These are phyloP conservation scores for Pichia sp. DNA, from an alignment of 1,139 yeast species.

Conservation along the genomic window DNA sequence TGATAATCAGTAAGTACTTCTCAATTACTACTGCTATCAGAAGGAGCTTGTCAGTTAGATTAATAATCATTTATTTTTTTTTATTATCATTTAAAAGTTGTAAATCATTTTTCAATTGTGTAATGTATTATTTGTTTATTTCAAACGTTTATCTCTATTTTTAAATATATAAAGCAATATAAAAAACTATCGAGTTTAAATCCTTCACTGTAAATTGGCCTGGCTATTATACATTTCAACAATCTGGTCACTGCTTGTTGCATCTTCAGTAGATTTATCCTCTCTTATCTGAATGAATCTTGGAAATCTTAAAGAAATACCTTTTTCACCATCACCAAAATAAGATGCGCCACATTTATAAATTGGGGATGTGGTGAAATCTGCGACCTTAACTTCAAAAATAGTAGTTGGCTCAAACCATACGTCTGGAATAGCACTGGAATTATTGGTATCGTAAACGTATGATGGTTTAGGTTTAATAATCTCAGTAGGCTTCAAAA, in stretches of 20 bases:
- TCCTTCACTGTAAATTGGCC: slow-evolving; percentile 31
- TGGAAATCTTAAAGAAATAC: slow-evolving; percentile 88
- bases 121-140: no score
- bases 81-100: no score
- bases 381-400: slow-evolving; percentile 93
- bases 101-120: no score
- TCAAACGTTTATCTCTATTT: no score
- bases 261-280: slow-evolving; percentile 83
- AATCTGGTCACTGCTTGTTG: slow-evolving; percentile 85
- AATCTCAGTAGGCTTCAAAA: slow-evolving; percentile 64
- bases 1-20: neutral
- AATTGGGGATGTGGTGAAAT: slow-evolving; percentile 83
- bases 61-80: no score
- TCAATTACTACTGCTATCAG: no score
- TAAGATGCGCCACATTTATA: slow-evolving; percentile 81
- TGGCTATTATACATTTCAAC: slow-evolving; percentile 84
- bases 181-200: no score
- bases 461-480: slow-evolving; percentile 62
- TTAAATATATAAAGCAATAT: no score
- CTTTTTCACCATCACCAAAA: slow-evolving; percentile 56
- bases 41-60: no score
- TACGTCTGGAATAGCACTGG: slow-evolving; percentile 76
- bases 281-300: slow-evolving; percentile 80
- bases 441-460: slow-evolving; percentile 55
- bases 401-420: slow-evolving; percentile 90